Evolutionary conservation across 371 early-diverging fungal species (phyloP), one percentile per base, ranked within the genome.

Genomic region (Aphelidium insulamus): DNA sequence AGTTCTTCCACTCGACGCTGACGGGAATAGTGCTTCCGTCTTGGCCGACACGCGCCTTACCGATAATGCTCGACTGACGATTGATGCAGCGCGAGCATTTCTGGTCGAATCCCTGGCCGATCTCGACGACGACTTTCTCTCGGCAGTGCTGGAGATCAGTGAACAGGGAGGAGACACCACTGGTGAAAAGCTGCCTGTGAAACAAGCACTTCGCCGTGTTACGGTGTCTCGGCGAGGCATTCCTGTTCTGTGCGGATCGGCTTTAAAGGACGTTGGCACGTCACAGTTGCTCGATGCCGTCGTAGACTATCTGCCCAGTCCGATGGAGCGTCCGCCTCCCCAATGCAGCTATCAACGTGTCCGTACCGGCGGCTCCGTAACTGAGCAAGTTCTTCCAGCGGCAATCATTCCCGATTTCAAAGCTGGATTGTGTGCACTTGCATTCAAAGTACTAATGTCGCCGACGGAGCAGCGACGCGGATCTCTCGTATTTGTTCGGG

Each of bases 361-460:
- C 4, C 33, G 12, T 7, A 5, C 37, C 10, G 20, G 14, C 2
- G 22, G n/a, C 21, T n/a, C 24, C 15, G 14, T 4, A 14, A 5
- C 9, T 28, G 27, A 3, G 22, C 21, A 4, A 10, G 21, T 6
- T 4, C 26, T 4, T 5, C 20, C 3, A 28, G 22, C 23, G 5
- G 20, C 19, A 2, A 5, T 3, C 11, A 8, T 36, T 17, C 33
- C 28, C 0, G 46, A 54, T 11, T 62, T 66, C 16, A 54, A 54
- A 14, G 62, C 49, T 1, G 49, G 62, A 6, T 48, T 85, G 8
- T 76, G 70, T 37, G 92, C 88, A 0, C 54, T 94, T 41, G 95
- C 88, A 0, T 91, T 91, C 56, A 94, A 94, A 38, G 86, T 94
- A 0, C 76, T 0, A 72, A 79, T 31, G 86, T 92, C 45, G 43